These are phyloP conservation scores for Candida nanaspora DNA, from an alignment of 805 yeast genomes.

Conservation along the genomic window DNA sequence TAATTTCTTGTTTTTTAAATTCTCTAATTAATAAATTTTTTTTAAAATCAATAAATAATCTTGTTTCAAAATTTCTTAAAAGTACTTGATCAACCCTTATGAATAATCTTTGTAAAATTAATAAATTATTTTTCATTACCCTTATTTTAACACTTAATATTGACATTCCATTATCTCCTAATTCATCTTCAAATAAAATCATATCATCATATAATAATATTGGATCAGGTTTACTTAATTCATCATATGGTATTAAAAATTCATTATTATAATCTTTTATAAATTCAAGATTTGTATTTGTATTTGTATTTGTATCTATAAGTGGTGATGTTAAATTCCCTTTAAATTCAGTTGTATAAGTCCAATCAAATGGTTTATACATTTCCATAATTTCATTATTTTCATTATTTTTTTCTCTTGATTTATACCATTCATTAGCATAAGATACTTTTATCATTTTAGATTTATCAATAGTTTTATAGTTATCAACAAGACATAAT, in stretches of 20 bases:
- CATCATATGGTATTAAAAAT: slow-evolving; percentile 55
- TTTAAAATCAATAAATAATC: slow-evolving; percentile 74
- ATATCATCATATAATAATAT: slow-evolving; percentile 86
- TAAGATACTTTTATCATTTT: slow-evolving; percentile 67
- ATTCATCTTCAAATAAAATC: slow-evolving; percentile 86
- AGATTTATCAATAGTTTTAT: slow-evolving; percentile 29
- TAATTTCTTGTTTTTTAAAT: slow-evolving; percentile 60
- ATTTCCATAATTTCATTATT: slow-evolving; percentile 41
- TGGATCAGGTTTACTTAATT: slow-evolving; percentile 69
- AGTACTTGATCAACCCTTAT: slow-evolving; percentile 87
- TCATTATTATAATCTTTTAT: slow-evolving; percentile 22
- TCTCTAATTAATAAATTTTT: slow-evolving; percentile 64
- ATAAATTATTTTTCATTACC: slow-evolving; percentile 77
- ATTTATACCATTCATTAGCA: slow-evolving; percentile 72
- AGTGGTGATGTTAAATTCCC: slow-evolving; percentile 42
- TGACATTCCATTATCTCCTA: slow-evolving; percentile 93
- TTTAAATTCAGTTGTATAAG: slow-evolving; percentile 73
- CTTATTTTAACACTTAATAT: slow-evolving; percentile 72
- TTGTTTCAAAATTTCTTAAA: slow-evolving; percentile 75
- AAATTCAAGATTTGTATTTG: slow-evolving; percentile 8
- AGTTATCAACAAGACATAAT: slow-evolving; percentile 42
- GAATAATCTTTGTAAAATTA: slow-evolving; percentile 71
- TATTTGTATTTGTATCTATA: too few relatives aligned
- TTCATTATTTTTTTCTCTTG: slow-evolving; percentile 28
- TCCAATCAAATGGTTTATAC: slow-evolving; percentile 92